These are phyloP conservation scores for Fusarium globosum DNA, from an alignment of 2,329 filamentous ascomycete genomes.

Conservation along the genomic window DNA sequence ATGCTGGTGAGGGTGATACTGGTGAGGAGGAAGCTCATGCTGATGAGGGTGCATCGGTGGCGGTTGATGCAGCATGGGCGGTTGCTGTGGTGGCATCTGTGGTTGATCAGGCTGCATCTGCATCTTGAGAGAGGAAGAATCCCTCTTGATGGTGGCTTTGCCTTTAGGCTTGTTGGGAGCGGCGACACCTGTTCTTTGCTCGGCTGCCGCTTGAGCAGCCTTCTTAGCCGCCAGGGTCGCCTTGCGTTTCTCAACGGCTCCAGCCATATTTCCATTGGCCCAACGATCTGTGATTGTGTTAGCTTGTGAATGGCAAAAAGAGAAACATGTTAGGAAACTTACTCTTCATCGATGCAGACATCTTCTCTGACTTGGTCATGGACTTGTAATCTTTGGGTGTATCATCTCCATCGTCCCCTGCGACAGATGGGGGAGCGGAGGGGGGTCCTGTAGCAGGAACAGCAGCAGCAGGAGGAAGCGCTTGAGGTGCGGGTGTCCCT, in stretches of 20 bases:
- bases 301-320: slow-evolving; percentile 34
- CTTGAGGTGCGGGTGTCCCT: slow-evolving; percentile 21
- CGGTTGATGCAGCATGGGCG: slow-evolving; percentile 32
- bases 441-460: slow-evolving; percentile 24
- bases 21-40: slow-evolving; percentile 22
- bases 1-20: slow-evolving; percentile 30
- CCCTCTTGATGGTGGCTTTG: slow-evolving; percentile 50
- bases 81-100: slow-evolving; percentile 28
- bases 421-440: slow-evolving; percentile 17
- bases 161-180: slow-evolving; percentile 55
- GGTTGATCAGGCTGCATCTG: slow-evolving; percentile 37
- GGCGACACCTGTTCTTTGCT: slow-evolving; percentile 50
- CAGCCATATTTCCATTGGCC: slow-evolving; percentile 70
- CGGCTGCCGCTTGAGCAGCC: slow-evolving; percentile 57
- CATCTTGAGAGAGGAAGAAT: slow-evolving; percentile 41
- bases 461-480: slow-evolving; percentile 12
- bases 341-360: slow-evolving; percentile 75
- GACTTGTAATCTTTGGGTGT: slow-evolving; percentile 65
- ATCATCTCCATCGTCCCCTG: slow-evolving; percentile 53
- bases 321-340: slow-evolving; percentile 42
- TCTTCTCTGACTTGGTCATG: slow-evolving; percentile 74
- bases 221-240: slow-evolving; percentile 70
- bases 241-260: slow-evolving; percentile 70
- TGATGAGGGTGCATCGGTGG: slow-evolving; percentile 31
- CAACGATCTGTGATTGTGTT: slow-evolving; percentile 60